Base-by-base conservation (phyloP, 129 eudicot genomes). In the Lactuca saligna region DNA sequence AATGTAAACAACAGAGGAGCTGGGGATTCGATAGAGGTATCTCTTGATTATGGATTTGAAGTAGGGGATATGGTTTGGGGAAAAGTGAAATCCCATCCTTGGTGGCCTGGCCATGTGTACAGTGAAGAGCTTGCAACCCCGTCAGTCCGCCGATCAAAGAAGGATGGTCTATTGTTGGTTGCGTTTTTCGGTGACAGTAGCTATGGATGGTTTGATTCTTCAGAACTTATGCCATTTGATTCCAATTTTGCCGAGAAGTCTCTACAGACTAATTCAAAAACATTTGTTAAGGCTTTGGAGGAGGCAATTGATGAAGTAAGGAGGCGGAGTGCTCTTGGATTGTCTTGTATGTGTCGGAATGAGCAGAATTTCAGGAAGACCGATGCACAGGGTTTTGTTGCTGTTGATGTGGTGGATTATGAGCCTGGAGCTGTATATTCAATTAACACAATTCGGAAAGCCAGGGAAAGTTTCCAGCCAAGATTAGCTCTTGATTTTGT, bases 1-100 rank as follows among this genome's bases (percentile, higher is more conserved):
- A 72, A 57, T 55, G 77, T 58, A 64, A 74, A 65, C 71, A 69
- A 31, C 29, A 58, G 54, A 32, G 41, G 11, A 17, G 54, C 17
- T 74, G 65, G 17, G 46, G 81, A 39, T 46, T 64, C 15, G 35
- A 48, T 10, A 32, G 77, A 50, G 63, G 60, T 20, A 3, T 54
- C 61, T 3, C n/a, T 44, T 58, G 88, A 84, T 50, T 66, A 76
- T 38, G 84, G 86, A 3, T 89, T 73, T 69, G 84, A 87, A 66
- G 75, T 93, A 6, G 99, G 97, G n/a, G 97, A 93, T 78, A 83
- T 93, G 99, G 97, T 93, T 31, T 93, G 99, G 99, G 99, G 99
- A 7, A 93, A 93, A 71, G 99, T 93, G 76, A 93, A 93, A 66
- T 93, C 97, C 0, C 99, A 93, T 48, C 99, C 97, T 13, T 93